Evolutionary conservation across 31 red algal genomes (phyloP), one percentile per base, ranked within the genome.

Genomic region (Odonthalia washingtoniensis): DNA sequence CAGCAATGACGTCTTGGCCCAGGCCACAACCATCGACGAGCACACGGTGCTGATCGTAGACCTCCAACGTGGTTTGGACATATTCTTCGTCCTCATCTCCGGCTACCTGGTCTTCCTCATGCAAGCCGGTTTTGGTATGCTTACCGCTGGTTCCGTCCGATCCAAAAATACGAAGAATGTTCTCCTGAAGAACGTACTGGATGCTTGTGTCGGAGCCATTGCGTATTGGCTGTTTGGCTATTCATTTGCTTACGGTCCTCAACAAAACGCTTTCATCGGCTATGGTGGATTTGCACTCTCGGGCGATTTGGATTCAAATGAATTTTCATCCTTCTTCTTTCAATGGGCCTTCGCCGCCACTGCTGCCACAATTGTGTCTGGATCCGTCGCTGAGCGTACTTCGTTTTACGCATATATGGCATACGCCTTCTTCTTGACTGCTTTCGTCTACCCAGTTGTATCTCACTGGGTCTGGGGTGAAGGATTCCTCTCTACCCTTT

Each of bases 331-430:
- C 24, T 61, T 24, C 17, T 24, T 24, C n/a, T 67, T 35, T 67
- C 93, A 97, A 69, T 95, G 93, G 92, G 89, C 91, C 5, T 99
- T 99, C 77, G 95, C 92, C 2, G 93, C 94, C 4, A 99, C 98
- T 31, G 98, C 98, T 5, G 98, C 98, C 40, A 95, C 98, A 34
- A 99, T 99, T 57, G 98, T 99, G 3, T 95, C 95, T 30, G 98
- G 98, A 31, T 92, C 95, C 14, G 90, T 99, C 27, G 95, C 90
- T 0, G 98, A 99, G 53, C 77, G 98, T 43, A 92, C 90, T 1
- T 89, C 80, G 5, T 87, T 99, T 32, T 93, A 90, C 74, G 90
- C 87, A 0, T 99, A 96, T 72, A 93, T 95, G 46, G 74, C 37
- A n/a, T 99, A 93, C 66, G 94, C 95, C 6, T 93, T 95, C 65